Evolutionary conservation across 2,329 filamentous ascomycete genomes (phyloP).

Genomic region (Stachybotrys chartarum): DNA sequence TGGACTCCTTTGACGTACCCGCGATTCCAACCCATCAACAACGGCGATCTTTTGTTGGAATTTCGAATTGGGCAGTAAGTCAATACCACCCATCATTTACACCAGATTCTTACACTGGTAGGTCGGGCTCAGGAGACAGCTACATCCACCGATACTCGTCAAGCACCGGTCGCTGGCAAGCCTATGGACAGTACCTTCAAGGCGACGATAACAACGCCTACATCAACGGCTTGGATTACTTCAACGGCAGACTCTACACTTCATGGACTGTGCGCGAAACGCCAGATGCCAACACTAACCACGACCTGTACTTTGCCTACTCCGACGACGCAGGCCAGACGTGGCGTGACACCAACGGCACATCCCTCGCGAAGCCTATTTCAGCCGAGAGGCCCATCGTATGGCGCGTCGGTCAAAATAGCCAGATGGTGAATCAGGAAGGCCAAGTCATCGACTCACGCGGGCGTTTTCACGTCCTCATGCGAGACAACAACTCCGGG

Average conservation of each 20-base stretch:
- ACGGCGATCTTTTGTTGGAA: conserved; percentile 10
- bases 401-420: conserved; percentile 8
- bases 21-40: conserved; percentile 7
- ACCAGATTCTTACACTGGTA: not conserved
- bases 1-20: conserved; percentile 13
- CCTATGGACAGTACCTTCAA: conserved; percentile 9
- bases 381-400: conserved; percentile 3
- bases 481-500: conserved; percentile 8
- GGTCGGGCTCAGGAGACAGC: conserved; percentile 9
- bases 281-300: conserved; percentile 11
- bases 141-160: conserved; percentile 10
- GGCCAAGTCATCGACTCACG: conserved; percentile 8
- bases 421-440: conserved; percentile 13
- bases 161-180: conserved; percentile 5
- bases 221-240: conserved; percentile 10
- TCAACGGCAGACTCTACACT: conserved; percentile 6
- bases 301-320: conserved; percentile 11
- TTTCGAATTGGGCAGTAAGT: conserved; percentile 8
- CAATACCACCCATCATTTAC: not conserved
- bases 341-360: conserved; percentile 9
- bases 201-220: conserved; percentile 11
- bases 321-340: conserved; percentile 8
- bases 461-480: conserved; percentile 9
- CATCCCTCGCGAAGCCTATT: conserved; percentile 1
- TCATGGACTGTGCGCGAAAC: conserved; percentile 13